These are phyloP conservation scores for Podosphaera xanthii DNA, from an alignment of 2,329 filamentous ascomycete species.

Conservation along the genomic window DNA sequence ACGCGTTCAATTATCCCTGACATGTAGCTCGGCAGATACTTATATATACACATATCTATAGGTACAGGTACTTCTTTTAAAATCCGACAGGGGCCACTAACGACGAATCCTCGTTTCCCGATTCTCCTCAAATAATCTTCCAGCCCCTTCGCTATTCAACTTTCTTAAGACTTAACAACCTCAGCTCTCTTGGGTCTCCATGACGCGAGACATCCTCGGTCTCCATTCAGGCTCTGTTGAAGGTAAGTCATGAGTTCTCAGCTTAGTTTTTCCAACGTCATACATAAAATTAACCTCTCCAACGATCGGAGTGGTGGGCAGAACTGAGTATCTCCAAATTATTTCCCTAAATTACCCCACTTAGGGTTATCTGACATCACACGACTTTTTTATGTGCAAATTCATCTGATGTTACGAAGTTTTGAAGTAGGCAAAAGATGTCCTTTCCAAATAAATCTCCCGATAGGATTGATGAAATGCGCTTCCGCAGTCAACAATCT, in stretches of 20 bases:
- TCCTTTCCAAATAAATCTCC: slow-evolving; percentile 38
- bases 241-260: slow-evolving; percentile 1
- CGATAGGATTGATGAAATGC: slow-evolving; percentile 55
- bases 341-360: slow-evolving; percentile 2
- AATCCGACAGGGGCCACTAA: too few relatives aligned
- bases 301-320: neutral
- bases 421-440: slow-evolving; percentile 24
- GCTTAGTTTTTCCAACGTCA: neutral
- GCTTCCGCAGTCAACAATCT: slow-evolving; percentile 56
- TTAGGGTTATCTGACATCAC: slow-evolving; percentile 1
- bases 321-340: neutral
- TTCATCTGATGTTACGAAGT: slow-evolving; percentile 10
- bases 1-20: too few relatives aligned
- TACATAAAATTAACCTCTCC: neutral
- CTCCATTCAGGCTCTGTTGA: neutral
- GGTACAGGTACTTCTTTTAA: too few relatives aligned
- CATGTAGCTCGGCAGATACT: too few relatives aligned
- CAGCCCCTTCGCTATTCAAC: neutral
- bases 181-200: neutral
- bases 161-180: neutral
- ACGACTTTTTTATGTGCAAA: neutral
- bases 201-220: neutral
- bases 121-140: too few relatives aligned
- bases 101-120: too few relatives aligned
- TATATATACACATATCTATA: too few relatives aligned